Conservation (phyloP, 2,329 filamentous ascomycete genomes). For the Magnaporthiopsis rhizophila region DNA sequence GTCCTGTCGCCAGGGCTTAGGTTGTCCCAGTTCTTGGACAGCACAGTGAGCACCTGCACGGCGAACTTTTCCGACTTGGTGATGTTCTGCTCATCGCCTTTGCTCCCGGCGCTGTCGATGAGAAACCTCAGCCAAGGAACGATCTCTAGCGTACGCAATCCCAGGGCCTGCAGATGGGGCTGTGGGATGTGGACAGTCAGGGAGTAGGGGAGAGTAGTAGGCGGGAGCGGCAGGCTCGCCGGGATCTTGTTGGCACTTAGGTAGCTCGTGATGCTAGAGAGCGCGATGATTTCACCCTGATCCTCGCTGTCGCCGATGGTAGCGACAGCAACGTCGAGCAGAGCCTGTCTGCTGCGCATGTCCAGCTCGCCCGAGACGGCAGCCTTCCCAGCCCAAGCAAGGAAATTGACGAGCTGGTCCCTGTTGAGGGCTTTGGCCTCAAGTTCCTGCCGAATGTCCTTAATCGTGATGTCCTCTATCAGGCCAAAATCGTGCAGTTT, state of each 20-base stretch:
- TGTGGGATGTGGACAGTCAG: slow-evolving; percentile 64
- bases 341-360: slow-evolving; percentile 51
- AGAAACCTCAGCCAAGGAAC: slow-evolving; percentile 81
- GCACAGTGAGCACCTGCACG: slow-evolving; percentile 63
- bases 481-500: slow-evolving; percentile 79
- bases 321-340: slow-evolving; percentile 76
- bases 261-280: slow-evolving; percentile 68
- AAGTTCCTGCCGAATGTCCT: slow-evolving; percentile 77
- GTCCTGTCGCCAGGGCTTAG: slow-evolving; percentile 58
- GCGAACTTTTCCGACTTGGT: slow-evolving; percentile 68
- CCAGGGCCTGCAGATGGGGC: slow-evolving; percentile 67
- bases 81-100: slow-evolving; percentile 57
- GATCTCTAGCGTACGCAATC: slow-evolving; percentile 79
- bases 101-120: slow-evolving; percentile 56
- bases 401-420: slow-evolving; percentile 71
- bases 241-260: slow-evolving; percentile 73
- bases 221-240: slow-evolving; percentile 70
- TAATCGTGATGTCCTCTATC: slow-evolving; percentile 77
- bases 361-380: slow-evolving; percentile 67
- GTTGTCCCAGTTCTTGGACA: slow-evolving; percentile 90
- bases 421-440: slow-evolving; percentile 74
- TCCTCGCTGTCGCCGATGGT: slow-evolving; percentile 50
- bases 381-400: slow-evolving; percentile 74
- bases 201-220: slow-evolving; percentile 74
- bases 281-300: slow-evolving; percentile 63